Percentiles rank a stretch among this genome's conserved stretches.
Conservation (phyloP, 495 filamentous ascomycete genomes). For the Penicillium maclennaniae region DNA sequence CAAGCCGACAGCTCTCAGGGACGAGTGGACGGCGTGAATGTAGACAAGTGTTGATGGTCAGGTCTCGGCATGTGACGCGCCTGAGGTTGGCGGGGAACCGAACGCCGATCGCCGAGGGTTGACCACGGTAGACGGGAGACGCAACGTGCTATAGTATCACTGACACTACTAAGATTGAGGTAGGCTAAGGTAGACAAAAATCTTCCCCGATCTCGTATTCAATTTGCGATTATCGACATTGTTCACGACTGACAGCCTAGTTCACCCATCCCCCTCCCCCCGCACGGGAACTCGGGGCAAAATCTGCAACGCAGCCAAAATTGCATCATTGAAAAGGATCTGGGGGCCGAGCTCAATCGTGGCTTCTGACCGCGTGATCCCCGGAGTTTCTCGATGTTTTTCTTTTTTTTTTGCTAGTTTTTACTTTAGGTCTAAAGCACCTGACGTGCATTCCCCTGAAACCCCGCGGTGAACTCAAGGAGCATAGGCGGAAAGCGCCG, state of each 20-base stretch:
- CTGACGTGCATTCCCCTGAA: conserved; percentile 6
- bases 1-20: neutral
- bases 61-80: conserved; percentile 21
- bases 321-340: conserved; percentile 3
- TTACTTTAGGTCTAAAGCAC: neutral
- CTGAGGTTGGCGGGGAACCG: conserved; percentile 25
- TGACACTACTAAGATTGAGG: neutral
- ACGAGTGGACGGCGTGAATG: too few species aligned
- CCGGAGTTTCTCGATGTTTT: neutral
- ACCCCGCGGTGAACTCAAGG: conserved; percentile 17
- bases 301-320: conserved; percentile 2
- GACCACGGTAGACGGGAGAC: neutral
- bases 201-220: neutral
- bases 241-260: neutral
- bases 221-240: too few species aligned
- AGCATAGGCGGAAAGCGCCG: conserved; percentile 13
- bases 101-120: conserved; percentile 26
- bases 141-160: neutral
- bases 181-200: neutral
- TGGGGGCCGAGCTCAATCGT: neutral
- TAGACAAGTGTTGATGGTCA: neutral
- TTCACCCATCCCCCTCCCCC: neutral
- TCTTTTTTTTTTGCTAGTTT: too few species aligned
- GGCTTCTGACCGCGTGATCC: conserved; percentile 1
- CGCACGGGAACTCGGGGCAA: neutral